A percentile compares a stretch with the other conserved stretches of the same genome.
Evolutionary conservation across 1,139 yeast genomes (phyloP).

Genomic region (Taphrina communis): DNA sequence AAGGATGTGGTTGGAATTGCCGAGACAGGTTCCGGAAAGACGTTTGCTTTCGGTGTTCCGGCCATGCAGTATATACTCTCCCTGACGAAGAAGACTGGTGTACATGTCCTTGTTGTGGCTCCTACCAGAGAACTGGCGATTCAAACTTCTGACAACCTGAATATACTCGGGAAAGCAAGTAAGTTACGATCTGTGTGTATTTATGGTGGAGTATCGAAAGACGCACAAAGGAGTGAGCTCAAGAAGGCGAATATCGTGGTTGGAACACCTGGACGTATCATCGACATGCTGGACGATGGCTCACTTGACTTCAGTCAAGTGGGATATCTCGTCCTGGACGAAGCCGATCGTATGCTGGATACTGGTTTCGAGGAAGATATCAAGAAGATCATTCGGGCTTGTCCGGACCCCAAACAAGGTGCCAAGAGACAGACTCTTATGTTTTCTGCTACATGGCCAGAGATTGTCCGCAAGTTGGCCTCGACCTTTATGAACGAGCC

Average conservation of each 20-base stretch:
- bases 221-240: constrained; percentile 73
- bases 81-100: constrained; percentile 54
- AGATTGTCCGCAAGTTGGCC: constrained; percentile 92
- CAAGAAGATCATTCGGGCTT: constrained; percentile 71
- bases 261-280: constrained; percentile 96
- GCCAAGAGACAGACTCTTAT: constrained; percentile 75
- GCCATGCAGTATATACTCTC: constrained; percentile 72
- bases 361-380: constrained; percentile 97
- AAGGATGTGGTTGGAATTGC: constrained; percentile 97
- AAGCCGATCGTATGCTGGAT: constrained; percentile 98
- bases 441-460: constrained; percentile 92
- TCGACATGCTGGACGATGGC: constrained; percentile 90
- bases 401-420: constrained; percentile 52
- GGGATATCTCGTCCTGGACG: constrained; percentile 86
- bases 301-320: constrained; percentile 71
- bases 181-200: constrained; percentile 78
- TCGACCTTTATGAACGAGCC: constrained; percentile 78
- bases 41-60: constrained; percentile 97
- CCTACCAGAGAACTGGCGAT: constrained; percentile 98
- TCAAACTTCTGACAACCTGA: constrained; percentile 76
- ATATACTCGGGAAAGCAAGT: constrained; percentile 65
- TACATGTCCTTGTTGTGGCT: constrained; percentile 81
- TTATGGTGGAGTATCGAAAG: constrained; percentile 97
- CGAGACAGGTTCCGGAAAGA: constrained; percentile 97
- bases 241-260: constrained; percentile 75